Evolutionary conservation across 1,284 basidiomycete species (phyloP).

Genomic region (Entoloma clypeatum): DNA sequence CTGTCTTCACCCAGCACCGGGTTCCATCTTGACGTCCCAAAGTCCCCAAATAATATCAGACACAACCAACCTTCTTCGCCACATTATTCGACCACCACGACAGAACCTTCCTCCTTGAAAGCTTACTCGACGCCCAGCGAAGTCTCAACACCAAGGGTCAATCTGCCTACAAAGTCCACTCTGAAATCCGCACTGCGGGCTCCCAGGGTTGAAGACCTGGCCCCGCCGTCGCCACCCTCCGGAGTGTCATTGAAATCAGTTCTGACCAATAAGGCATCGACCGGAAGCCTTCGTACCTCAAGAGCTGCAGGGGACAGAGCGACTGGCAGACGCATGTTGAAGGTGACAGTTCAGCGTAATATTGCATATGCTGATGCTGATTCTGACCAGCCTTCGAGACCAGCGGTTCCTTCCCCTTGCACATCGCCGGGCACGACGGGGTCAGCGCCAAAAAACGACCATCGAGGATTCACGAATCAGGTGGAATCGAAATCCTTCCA

Average conservation of each 20-base stretch:
- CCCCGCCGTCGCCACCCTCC: constrained; percentile 15
- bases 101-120: not conserved
- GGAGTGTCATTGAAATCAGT: constrained; percentile 29
- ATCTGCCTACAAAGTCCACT: constrained; percentile 30
- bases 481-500: too few species aligned
- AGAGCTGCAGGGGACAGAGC: too few species aligned
- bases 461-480: too few species aligned
- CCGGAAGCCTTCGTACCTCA: constrained; percentile 10
- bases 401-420: too few species aligned
- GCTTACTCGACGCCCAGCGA: constrained; percentile 10
- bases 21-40: constrained; percentile 15
- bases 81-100: constrained; percentile 12
- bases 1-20: constrained; percentile 12
- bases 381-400: too few species aligned
- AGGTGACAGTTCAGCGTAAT: too few species aligned
- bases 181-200: constrained; percentile 42
- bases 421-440: too few species aligned
- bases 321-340: too few species aligned
- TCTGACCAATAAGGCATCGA: constrained; percentile 29
- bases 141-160: constrained; percentile 22
- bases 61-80: constrained; percentile 15
- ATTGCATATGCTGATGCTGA: too few species aligned
- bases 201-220: constrained; percentile 22
- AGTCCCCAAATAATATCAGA: constrained; percentile 4
- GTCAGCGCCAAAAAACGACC: too few species aligned